A percentile compares a stretch with the other conserved stretches of the same genome.
Conservation (phyloP, 495 filamentous ascomycete species). For the Penicillium ochrochloron region DNA sequence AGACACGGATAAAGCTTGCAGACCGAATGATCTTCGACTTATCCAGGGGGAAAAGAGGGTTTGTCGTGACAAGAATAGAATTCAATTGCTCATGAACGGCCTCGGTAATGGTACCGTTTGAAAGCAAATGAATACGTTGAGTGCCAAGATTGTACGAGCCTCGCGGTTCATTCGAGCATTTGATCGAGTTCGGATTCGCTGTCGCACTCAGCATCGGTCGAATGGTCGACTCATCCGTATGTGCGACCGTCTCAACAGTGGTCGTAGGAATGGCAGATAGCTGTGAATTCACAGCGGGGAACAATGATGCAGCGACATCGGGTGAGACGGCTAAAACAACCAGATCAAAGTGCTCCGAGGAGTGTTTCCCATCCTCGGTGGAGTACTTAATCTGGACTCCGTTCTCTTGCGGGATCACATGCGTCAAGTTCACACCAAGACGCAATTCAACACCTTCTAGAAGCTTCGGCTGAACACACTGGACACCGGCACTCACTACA, state of each 20-base stretch:
- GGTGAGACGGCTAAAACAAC: constrained; percentile 55
- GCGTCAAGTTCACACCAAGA: constrained; percentile 26
- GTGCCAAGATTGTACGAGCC: constrained; percentile 2
- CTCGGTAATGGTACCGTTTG: constrained; percentile 36
- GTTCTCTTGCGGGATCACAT: constrained; percentile 17
- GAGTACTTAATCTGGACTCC: constrained; percentile 21
- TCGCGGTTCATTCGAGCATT: neutral
- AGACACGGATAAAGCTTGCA: constrained; percentile 37
- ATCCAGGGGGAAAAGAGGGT: constrained; percentile 38
- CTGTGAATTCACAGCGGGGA: constrained; percentile 12
- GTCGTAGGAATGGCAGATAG: constrained; percentile 16
- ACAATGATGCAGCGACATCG: constrained; percentile 42
- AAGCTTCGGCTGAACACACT: constrained; percentile 49
- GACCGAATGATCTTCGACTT: constrained; percentile 34
- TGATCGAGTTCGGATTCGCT: constrained; percentile 8
- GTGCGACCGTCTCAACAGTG: constrained; percentile 14
- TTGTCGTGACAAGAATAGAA: constrained; percentile 39
- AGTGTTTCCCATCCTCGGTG: constrained; percentile 11
- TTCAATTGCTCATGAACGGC: constrained; percentile 41
- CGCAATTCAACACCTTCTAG: constrained; percentile 27
- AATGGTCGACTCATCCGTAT: constrained; percentile 9
- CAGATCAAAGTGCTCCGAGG: constrained; percentile 36
- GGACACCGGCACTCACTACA: constrained; percentile 51
- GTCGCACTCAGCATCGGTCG: constrained; percentile 13
- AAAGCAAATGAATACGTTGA: constrained; percentile 34